Evolutionary conservation across 1,284 basidiomycete species (phyloP), one percentile per base, ranked within the genome.

Genomic region (Schizophyllum amplum): DNA sequence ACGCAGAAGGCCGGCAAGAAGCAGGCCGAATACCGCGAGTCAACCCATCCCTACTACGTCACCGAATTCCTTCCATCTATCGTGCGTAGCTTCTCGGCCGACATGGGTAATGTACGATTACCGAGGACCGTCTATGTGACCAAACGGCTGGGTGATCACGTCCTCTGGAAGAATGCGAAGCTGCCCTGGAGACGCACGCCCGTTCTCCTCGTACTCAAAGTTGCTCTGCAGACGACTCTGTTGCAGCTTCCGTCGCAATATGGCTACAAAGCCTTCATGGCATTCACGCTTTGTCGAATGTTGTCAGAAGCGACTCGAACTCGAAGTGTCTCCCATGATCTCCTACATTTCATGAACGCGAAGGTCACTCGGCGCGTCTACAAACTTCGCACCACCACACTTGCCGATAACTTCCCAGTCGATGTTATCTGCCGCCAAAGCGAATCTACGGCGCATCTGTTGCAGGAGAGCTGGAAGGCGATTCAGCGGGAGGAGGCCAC

Each of bases 181-280:
- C 65, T 68, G 15, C 77, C 77, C 13, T 80, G 78, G 78, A 64
- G 76, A 20, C 68, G 79, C n/a, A 75, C 75, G 4, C 66, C 75
- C 0, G 59, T 76, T 1, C 80, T 76, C 75, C 70, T 78, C 4
- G 62, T 77, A 20, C 64, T 79, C 33, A 73, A 76, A 6, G 73
- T 81, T 1, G 69, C 72, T 0, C 57, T 81, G 4, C 80, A 82
- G 57, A 75, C 73, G 0, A 67, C 74, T 0, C 64, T 79, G 11
- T 54, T 46, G n/a, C 27, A 59, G 17, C 51, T 50, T 24, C 62
- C 55, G 17, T 63, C 60, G 4, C 33, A 42, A 17, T 54, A 53
- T 17, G 61, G 62, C 0, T 82, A 81, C 67, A 82, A 82, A 58
- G 22, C 52, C 0, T 82, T 82, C 62, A 74, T 80, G 63, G 54